phyloP scores from a whole-genome alignment of 2,329 filamentous ascomycete species.

The Colletotrichum paranaense region DNA sequence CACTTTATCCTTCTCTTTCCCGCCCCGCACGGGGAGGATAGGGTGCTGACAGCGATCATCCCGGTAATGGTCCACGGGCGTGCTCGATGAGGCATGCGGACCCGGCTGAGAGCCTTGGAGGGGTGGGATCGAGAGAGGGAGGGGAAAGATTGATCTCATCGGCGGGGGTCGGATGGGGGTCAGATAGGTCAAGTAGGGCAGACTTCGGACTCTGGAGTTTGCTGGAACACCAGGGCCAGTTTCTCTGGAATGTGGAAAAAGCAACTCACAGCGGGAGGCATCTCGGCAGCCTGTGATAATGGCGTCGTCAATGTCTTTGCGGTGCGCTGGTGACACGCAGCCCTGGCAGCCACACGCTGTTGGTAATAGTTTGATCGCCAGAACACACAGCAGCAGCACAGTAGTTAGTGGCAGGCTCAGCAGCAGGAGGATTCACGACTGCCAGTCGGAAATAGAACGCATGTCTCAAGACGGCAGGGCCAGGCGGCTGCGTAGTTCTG shows the following conservation, averaged over 20 bases:
- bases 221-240: too few relatives aligned
- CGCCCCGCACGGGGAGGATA: constrained; percentile 17
- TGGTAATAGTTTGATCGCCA: neutral
- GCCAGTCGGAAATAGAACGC: constrained; percentile 6
- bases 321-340: neutral
- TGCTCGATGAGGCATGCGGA: constrained; percentile 29
- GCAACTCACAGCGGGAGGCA: neutral
- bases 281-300: neutral
- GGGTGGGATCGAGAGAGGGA: neutral
- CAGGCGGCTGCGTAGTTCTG: constrained; percentile 2
- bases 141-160: neutral
- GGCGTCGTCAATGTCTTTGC: neutral
- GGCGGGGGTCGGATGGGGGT: constrained; percentile 1
- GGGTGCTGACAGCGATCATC: constrained; percentile 34
- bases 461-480: constrained; percentile 29
- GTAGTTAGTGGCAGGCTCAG: neutral
- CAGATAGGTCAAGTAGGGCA: neutral
- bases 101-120: constrained; percentile 4
- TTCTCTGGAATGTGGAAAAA: constrained; percentile 25
- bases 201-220: too few relatives aligned
- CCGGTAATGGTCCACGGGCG: constrained; percentile 15
- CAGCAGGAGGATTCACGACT: too few relatives aligned
- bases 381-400: neutral
- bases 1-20: too few relatives aligned
- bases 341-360: constrained; percentile 14